Evolutionary conservation across 2,329 filamentous ascomycete genomes (phyloP).

Genomic region (Colletotrichum abscissum): DNA sequence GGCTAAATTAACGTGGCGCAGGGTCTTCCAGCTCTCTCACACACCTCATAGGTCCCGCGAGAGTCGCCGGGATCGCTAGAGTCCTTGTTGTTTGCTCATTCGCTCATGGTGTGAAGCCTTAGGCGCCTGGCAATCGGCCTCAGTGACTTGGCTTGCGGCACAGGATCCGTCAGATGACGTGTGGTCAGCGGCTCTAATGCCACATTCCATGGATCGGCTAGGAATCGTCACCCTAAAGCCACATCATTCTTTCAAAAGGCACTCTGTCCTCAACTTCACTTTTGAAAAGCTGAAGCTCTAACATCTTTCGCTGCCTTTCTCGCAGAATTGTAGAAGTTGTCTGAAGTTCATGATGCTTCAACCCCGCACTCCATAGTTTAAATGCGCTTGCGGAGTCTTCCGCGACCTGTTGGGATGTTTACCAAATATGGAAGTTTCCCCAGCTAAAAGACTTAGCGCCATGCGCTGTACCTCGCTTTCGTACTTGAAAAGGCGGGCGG

Average conservation of each 20-base stretch:
- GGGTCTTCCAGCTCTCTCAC: not conserved
- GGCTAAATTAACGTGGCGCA: not conserved
- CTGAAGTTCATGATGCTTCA: not conserved
- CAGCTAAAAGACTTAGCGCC: not conserved
- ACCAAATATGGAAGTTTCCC: not conserved
- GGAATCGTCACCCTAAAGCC: not conserved
- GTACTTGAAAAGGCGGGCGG: not conserved
- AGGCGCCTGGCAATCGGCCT: not conserved
- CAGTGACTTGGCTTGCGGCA: not conserved
- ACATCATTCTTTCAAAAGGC: not conserved
- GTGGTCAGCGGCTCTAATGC: not conserved
- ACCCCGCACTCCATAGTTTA: not conserved
- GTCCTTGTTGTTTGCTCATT: not conserved
- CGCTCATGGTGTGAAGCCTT: not conserved
- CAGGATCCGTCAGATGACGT: not conserved
- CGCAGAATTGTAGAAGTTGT: not conserved
- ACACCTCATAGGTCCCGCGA: not conserved
- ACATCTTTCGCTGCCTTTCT: not conserved
- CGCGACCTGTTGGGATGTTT: not conserved
- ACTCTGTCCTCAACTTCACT: not conserved
- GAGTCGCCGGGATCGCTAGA: not conserved
- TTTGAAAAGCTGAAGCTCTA: not conserved
- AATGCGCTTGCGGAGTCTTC: constrained; percentile 1
- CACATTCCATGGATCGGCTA: not conserved
- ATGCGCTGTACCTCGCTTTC: not conserved